Conservation (phyloP, 2,329 filamentous ascomycete species). For the Botryotinia narcissicola region DNA sequence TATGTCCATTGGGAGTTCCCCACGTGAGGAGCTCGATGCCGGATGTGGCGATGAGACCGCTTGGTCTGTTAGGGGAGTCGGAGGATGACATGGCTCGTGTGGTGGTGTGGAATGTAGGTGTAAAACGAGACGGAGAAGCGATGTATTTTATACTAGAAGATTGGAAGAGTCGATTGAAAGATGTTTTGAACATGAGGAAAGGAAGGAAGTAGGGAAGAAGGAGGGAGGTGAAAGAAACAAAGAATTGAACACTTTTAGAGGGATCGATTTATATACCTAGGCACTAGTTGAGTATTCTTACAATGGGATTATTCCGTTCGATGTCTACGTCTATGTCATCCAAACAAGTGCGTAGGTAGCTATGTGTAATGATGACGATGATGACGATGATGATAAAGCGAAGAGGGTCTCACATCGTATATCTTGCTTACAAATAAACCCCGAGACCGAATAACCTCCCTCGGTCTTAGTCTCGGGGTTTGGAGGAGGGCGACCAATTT, state of each 20-base stretch:
- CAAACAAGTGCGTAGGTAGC: neutral
- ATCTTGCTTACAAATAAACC: neutral
- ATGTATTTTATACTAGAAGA: conserved; percentile 28
- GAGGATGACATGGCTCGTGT: conserved; percentile 29
- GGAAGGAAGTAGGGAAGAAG: conserved; percentile 7
- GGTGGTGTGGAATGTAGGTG: neutral
- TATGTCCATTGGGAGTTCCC: conserved; percentile 55
- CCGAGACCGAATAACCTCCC: neutral
- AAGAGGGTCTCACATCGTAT: neutral
- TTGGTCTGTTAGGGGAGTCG: conserved; percentile 41
- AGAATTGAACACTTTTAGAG: neutral
- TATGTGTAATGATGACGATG: neutral
- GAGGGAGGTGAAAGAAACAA: conserved; percentile 2
- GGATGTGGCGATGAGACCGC: conserved; percentile 58
- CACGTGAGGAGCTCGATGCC: conserved; percentile 65
- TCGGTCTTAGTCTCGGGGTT: neutral
- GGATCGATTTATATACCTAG: neutral
- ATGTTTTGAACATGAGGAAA: conserved; percentile 32
- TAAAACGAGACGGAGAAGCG: neutral
- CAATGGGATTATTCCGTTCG: neutral
- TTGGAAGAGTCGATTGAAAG: conserved; percentile 31
- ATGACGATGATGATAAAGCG: neutral
- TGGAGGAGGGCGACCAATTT: neutral
- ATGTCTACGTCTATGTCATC: neutral
- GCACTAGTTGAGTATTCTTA: neutral